Evolutionary conservation across 2,329 filamentous ascomycete species (phyloP).

Genomic region (Calonectria naviculata): DNA sequence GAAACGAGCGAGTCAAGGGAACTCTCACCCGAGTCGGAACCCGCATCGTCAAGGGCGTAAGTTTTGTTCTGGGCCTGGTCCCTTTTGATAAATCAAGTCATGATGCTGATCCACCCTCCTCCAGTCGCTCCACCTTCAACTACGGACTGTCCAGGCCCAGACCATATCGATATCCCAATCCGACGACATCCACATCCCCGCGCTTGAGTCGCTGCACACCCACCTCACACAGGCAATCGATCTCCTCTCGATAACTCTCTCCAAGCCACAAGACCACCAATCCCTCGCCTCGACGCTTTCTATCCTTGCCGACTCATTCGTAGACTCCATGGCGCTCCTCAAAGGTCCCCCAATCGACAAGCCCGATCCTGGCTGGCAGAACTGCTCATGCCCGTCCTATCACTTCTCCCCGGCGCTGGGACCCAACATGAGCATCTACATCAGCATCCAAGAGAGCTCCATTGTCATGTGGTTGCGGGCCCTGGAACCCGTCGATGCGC

Average conservation of each 20-base stretch:
- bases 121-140: conserved; percentile 80
- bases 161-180: conserved; percentile 60
- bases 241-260: conserved; percentile 81
- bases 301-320: conserved; percentile 64
- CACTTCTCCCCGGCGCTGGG: conserved; percentile 61
- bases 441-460: conserved; percentile 76
- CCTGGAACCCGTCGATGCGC: conserved; percentile 74
- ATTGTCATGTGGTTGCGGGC: conserved; percentile 77
- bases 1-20: conserved; percentile 92
- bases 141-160: conserved; percentile 72
- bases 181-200: conserved; percentile 69
- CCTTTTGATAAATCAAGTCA: conserved; percentile 30
- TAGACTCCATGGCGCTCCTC: conserved; percentile 63
- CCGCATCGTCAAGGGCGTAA: conserved; percentile 89
- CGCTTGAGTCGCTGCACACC: conserved; percentile 78
- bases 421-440: conserved; percentile 77
- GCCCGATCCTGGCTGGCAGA: conserved; percentile 56
- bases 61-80: conserved; percentile 37
- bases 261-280: conserved; percentile 65
- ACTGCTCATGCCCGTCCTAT: conserved; percentile 53
- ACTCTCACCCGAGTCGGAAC: conserved; percentile 91
- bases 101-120: not conserved
- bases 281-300: conserved; percentile 67
- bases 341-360: conserved; percentile 62
- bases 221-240: conserved; percentile 86